Evolutionary conservation across 2,329 filamentous ascomycete genomes (phyloP).

Genomic region (Venturiaceae sp.): DNA sequence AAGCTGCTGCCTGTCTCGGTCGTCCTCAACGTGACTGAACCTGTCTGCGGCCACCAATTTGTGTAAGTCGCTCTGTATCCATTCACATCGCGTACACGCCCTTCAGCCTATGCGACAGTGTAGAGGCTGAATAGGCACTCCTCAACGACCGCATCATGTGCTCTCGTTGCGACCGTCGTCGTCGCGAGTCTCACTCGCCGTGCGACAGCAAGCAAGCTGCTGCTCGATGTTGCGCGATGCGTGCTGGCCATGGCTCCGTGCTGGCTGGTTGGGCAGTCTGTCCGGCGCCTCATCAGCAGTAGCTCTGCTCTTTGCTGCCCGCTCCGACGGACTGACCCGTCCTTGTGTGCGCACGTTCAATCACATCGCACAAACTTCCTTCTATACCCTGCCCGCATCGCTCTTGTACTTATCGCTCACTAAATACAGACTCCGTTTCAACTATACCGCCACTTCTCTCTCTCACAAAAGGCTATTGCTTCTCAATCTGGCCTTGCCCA

Average conservation of each 20-base stretch:
- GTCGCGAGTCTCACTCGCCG: neutral
- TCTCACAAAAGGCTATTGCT: neutral
- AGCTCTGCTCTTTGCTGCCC: neutral
- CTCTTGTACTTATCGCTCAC: neutral
- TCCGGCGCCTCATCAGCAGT: neutral
- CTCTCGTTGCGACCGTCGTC: neutral
- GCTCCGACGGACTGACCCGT: neutral
- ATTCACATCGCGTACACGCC: neutral
- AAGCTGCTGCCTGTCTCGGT: too few species aligned
- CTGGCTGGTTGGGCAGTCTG: neutral
- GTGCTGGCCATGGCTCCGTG: neutral
- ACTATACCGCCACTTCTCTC: neutral
- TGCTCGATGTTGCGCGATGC: neutral
- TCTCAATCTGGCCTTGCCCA: neutral
- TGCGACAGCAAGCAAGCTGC: neutral
- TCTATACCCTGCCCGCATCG: neutral
- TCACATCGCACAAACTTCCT: neutral
- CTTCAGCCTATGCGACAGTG: neutral
- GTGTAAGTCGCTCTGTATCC: neutral
- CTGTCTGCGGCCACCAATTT: neutral
- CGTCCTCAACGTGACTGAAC: neutral
- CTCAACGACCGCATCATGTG: neutral
- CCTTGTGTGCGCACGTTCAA: neutral
- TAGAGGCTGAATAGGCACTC: neutral
- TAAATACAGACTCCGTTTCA: neutral